Conservation (phyloP, 371 early-diverging fungal species). For the Quaeritorhiza haematococci region DNA sequence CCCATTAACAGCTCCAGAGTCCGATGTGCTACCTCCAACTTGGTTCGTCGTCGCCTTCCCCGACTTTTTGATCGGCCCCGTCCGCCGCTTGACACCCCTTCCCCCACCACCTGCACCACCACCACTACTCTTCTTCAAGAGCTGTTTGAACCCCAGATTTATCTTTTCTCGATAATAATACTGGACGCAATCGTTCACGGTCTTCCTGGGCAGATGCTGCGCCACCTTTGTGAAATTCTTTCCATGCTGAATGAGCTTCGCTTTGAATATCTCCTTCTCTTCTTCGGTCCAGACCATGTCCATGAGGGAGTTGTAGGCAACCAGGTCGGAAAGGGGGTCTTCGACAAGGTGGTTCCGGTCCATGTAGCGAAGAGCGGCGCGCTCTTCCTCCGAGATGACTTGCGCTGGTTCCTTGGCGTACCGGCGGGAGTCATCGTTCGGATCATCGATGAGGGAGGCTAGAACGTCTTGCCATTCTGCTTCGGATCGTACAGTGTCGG, state of each 20-base stretch:
- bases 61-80: not conserved
- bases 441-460: slow-evolving; percentile 11
- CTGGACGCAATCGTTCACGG: slow-evolving; percentile 76
- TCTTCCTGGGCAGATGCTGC: slow-evolving; percentile 67
- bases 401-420: slow-evolving; percentile 31
- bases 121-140: slow-evolving; percentile 22
- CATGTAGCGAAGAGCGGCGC: slow-evolving; percentile 7
- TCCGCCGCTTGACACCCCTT: not conserved
- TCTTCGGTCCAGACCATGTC: slow-evolving; percentile 65
- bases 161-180: slow-evolving; percentile 92
- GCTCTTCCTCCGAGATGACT: slow-evolving; percentile 29
- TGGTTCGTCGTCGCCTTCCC: not conserved
- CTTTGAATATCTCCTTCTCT: slow-evolving; percentile 74
- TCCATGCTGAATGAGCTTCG: slow-evolving; percentile 72
- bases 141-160: slow-evolving; percentile 69
- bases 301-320: slow-evolving; percentile 15
- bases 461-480: slow-evolving; percentile 40
- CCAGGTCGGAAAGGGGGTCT: slow-evolving; percentile 35
- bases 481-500: slow-evolving; percentile 39
- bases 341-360: slow-evolving; percentile 29
- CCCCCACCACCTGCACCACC: slow-evolving; percentile 2
- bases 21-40: not conserved
- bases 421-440: slow-evolving; percentile 6
- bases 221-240: slow-evolving; percentile 90
- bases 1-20: too few relatives aligned